Percentiles rank a stretch among this genome's conserved stretches.
phyloP scores from a whole-genome alignment of 805 yeast species.

The Peterozyma toletana region DNA sequence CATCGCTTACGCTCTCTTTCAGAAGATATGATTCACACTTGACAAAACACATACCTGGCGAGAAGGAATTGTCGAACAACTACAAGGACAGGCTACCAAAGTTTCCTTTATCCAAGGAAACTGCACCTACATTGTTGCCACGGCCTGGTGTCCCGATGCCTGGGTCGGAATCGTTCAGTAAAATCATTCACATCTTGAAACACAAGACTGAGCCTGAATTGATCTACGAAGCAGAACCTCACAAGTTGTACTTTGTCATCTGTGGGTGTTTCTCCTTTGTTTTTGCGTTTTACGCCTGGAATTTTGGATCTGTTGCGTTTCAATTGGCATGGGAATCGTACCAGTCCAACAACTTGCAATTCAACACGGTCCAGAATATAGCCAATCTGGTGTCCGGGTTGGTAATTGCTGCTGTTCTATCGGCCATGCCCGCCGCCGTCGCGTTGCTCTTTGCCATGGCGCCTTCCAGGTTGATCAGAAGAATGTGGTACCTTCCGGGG shows the following conservation, averaged over 20 bases:
- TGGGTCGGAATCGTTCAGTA: conserved; percentile 45
- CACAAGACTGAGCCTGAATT: conserved; percentile 59
- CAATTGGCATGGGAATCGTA: conserved; percentile 18
- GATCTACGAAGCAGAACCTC: conserved; percentile 80
- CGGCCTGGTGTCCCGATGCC: conserved; percentile 75
- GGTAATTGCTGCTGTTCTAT: conserved; percentile 28
- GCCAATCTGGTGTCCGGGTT: conserved; percentile 18
- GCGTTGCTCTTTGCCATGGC: conserved; percentile 36
- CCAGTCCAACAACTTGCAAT: conserved; percentile 21
- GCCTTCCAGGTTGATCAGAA: conserved; percentile 66
- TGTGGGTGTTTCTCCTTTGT: conserved; percentile 65
- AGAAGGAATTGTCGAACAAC: conserved; percentile 34
- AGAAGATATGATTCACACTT: too few relatives aligned
- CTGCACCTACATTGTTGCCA: conserved; percentile 61
- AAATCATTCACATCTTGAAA: conserved; percentile 52
- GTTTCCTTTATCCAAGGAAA: conserved; percentile 59
- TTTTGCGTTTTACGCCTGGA: conserved; percentile 62
- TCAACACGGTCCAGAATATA: conserved; percentile 16
- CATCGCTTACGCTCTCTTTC: too few relatives aligned
- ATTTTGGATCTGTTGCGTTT: conserved; percentile 23
- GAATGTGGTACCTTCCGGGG: conserved; percentile 73
- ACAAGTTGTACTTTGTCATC: conserved; percentile 63
- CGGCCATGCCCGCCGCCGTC: conserved; percentile 32
- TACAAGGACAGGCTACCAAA: conserved; percentile 55
- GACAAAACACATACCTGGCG: conserved; percentile 48